Percentiles rank a stretch among this genome's conserved stretches.
Conservation (phyloP, 208 protist genomes). For the Leishmania tarentolae region DNA sequence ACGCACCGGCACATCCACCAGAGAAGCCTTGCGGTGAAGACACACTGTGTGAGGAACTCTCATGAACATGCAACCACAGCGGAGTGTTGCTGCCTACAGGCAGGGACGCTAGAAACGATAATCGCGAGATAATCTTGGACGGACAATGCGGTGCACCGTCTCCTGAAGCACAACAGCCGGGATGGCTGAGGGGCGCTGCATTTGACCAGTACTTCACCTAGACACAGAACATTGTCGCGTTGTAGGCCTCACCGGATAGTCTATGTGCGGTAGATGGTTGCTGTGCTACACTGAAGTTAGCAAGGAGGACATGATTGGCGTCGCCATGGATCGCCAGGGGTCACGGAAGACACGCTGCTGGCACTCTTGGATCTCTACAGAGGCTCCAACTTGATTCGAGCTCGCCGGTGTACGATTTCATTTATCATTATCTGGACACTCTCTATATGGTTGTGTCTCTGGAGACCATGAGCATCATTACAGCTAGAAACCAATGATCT, state of each 20-base stretch:
- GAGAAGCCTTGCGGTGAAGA: not conserved
- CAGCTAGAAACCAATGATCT: constrained; percentile 67
- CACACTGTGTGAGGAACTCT: too few relatives aligned
- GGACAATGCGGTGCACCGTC: not conserved
- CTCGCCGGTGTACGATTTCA: not conserved
- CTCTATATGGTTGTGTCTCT: not conserved
- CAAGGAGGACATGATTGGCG: not conserved
- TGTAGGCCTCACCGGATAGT: not conserved
- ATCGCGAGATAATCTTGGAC: not conserved
- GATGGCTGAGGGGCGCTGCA: not conserved
- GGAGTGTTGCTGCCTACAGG: not conserved
- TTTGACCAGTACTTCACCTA: not conserved
- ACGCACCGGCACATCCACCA: not conserved
- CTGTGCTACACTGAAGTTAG: not conserved
- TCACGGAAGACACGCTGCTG: not conserved
- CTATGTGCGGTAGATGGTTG: not conserved
- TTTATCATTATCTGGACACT: not conserved
- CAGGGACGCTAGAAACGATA: too few relatives aligned
- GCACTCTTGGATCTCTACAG: not conserved
- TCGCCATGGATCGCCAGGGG: not conserved
- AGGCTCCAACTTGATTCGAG: not conserved
- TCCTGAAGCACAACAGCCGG: not conserved
- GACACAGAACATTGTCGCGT: not conserved
- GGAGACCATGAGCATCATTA: constrained; percentile 2
- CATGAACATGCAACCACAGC: not conserved